Conservation (phyloP, 2,329 filamentous ascomycete genomes). For the Parastagonospora avenae region DNA sequence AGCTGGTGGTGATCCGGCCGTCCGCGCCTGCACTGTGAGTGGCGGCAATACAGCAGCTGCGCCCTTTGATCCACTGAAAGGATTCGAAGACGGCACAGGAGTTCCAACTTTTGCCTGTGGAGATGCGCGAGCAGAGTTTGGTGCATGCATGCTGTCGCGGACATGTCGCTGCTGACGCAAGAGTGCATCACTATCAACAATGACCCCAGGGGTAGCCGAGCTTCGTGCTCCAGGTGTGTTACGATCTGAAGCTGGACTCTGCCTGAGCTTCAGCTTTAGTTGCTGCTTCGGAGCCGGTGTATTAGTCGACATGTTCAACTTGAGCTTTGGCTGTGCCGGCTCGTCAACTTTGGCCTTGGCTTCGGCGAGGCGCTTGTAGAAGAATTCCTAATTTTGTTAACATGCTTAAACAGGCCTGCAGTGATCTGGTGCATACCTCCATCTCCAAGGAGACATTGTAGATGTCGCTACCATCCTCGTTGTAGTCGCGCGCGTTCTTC, state of each 20-base stretch:
- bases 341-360: conserved; percentile 73
- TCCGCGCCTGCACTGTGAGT: conserved; percentile 29
- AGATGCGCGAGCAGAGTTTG: conserved; percentile 31
- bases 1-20: conserved; percentile 40
- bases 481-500: conserved; percentile 87
- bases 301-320: conserved; percentile 68
- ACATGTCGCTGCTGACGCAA: conserved; percentile 59
- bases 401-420: neutral
- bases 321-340: conserved; percentile 76
- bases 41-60: conserved; percentile 26
- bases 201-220: conserved; percentile 55
- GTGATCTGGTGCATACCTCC: conserved; percentile 61
- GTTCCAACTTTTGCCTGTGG: conserved; percentile 35
- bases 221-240: conserved; percentile 48
- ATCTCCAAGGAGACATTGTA: conserved; percentile 77
- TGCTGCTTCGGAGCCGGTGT: conserved; percentile 43
- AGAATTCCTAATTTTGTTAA: conserved; percentile 63
- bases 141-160: conserved; percentile 55
- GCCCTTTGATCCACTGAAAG: conserved; percentile 33
- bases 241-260: conserved; percentile 48
- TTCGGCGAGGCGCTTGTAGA: conserved; percentile 69
- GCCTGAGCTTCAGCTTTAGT: conserved; percentile 67
- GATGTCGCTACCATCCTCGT: conserved; percentile 89
- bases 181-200: conserved; percentile 61
- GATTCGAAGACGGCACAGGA: conserved; percentile 30